Evolutionary conservation across 176 grass and related monocot species (phyloP), one percentile per base, ranked within the genome.

Genomic region (Triticum aestivum): DNA sequence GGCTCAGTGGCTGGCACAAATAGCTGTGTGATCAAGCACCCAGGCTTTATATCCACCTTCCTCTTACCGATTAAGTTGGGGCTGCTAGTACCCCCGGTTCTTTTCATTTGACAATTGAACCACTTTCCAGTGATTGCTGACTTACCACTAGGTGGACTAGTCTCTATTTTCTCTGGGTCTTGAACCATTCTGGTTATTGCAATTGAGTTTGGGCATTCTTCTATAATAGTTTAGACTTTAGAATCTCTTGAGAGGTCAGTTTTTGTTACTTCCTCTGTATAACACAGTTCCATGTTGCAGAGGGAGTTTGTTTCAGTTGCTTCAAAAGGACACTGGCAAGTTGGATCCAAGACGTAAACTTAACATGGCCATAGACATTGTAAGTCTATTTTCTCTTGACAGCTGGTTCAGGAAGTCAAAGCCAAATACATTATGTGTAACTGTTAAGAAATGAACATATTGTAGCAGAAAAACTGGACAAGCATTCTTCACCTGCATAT

Each of bases 301-400:
- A 73, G 97, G 97, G 79, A 96, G 87, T 91, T 91, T 98, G 80
- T 98, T 98, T 85, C 83, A 77, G 78, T 90, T 98, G 86, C 94
- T 98, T 90, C 92, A 91, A 82, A 98, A 90, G 85, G 91, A 90
- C 70, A 52, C 71, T 10, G 77, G 14, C 30, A 93, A 89, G 82
- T 54, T 98, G 85, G 94, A 96, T 79, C 87, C 86, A 79, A 98
- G 94, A 85, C 87, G 94, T n/a, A 84, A 87, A 59, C 66, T 90
- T 86, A 83, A 91, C 77, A 96, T 96, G 94, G 97, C 94, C 75
- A 84, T 96, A 61, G 97, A 99, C 56, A 94, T 99, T 27, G 97
- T 99, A 75, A 92, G 96, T 89, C 76, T 33, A 47, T 51, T 71
- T 84, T 87, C 64, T 90, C 66, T 90, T 66, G 11, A 56, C 47